phyloP scores from a whole-genome alignment of 352 stramenopile genomes.

The Phytopythium delawarense region DNA sequence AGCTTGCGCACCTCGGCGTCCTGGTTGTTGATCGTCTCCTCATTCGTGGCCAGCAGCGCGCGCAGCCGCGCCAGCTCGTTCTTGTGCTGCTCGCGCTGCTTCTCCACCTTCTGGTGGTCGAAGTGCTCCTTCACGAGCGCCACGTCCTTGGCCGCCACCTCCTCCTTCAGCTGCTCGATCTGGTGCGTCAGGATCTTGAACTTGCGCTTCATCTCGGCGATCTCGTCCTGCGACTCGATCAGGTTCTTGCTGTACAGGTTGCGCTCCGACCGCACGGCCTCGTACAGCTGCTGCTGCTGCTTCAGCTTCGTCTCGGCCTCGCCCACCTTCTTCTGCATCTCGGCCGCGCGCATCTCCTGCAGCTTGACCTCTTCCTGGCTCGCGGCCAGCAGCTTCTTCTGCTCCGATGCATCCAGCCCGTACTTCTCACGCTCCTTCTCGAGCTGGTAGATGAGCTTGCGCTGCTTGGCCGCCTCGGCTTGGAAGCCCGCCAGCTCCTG shows the following conservation, averaged over 20 bases:
- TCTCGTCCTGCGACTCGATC: conserved; percentile 94
- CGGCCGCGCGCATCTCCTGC: conserved; percentile 77
- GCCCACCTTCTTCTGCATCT: conserved; percentile 85
- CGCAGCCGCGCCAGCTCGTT: conserved; percentile 92
- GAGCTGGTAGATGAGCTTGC: conserved; percentile 89
- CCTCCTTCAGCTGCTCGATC: conserved; percentile 96
- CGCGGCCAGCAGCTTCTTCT: conserved; percentile 81
- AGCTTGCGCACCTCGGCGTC: conserved; percentile 93
- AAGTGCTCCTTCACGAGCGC: conserved; percentile 96
- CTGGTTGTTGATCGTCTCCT: conserved; percentile 93
- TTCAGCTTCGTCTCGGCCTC: conserved; percentile 94
- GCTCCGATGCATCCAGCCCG: conserved; percentile 81
- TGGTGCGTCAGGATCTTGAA: conserved; percentile 97
- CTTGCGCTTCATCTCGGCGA: conserved; percentile 95
- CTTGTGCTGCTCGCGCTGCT: conserved; percentile 92
- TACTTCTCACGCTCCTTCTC: conserved; percentile 93
- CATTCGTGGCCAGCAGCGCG: conserved; percentile 80
- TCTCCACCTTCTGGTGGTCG: conserved; percentile 94
- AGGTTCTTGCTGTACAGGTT: conserved; percentile 97
- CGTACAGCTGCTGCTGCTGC: conserved; percentile 96
- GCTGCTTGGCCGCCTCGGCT: conserved; percentile 81
- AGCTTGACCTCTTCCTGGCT: conserved; percentile 78
- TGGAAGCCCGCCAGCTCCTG: conserved; percentile 83
- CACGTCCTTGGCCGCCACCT: conserved; percentile 93
- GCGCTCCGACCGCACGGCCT: conserved; percentile 90